phyloP scores from a whole-genome alignment of 257 asterid genomes.

The Nicotiana tabacum region DNA sequence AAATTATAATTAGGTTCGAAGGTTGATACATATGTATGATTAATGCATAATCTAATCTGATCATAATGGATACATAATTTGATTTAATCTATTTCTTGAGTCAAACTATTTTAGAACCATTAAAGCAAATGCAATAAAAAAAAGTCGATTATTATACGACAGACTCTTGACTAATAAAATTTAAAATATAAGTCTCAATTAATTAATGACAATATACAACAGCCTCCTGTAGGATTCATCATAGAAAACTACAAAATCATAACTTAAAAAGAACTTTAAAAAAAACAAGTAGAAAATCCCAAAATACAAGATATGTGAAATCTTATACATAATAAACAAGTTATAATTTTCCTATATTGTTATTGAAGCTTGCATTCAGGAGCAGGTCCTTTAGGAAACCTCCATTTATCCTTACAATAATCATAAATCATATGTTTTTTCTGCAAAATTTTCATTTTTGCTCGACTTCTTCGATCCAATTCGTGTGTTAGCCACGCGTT shows the following conservation, averaged over 20 bases:
- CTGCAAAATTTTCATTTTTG: slow-evolving; percentile 47
- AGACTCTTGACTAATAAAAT: too few species aligned
- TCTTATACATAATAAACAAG: background rate
- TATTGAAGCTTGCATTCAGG: slow-evolving; percentile 46
- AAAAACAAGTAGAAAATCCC: background rate
- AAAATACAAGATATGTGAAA: background rate
- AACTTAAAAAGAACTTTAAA: too few species aligned
- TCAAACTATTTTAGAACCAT: too few species aligned
- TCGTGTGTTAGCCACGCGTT: slow-evolving; percentile 36
- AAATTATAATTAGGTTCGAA: too few species aligned
- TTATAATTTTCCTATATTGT: background rate
- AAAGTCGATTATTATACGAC: too few species aligned
- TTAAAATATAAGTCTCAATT: background rate
- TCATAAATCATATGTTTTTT: slow-evolving; percentile 58
- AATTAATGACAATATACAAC: background rate
- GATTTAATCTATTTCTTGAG: background rate
- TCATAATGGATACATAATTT: too few species aligned
- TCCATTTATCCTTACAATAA: slow-evolving; percentile 65
- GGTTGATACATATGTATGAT: background rate
- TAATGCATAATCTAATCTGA: too few species aligned
- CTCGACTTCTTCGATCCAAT: slow-evolving; percentile 36
- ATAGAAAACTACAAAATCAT: background rate
- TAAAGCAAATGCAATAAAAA: too few species aligned
- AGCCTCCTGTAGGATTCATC: background rate
- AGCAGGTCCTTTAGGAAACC: slow-evolving; percentile 61